phyloP scores from a whole-genome alignment of 2,329 filamentous ascomycete species.

The Microdochium trichocladiopsis region DNA sequence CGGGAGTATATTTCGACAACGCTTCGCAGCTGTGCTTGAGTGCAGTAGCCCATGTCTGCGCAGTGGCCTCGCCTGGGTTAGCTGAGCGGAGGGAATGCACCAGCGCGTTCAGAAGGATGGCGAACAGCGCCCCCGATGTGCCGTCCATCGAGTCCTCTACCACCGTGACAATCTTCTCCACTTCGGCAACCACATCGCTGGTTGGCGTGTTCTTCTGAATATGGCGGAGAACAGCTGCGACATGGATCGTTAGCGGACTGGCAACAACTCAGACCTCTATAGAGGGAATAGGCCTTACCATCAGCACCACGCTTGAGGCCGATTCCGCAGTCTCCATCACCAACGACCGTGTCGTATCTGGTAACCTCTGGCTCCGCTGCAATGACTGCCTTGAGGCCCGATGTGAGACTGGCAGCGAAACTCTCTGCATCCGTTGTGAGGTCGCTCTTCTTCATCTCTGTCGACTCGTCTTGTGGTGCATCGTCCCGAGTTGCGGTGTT shows the following conservation, averaged over 20 bases:
- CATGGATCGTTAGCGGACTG: conserved; percentile 1
- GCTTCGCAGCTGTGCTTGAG: conserved; percentile 64
- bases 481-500: conserved; percentile 39
- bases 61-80: conserved; percentile 28
- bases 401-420: conserved; percentile 44
- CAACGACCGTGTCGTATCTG: conserved; percentile 72
- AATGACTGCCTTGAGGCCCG: conserved; percentile 55
- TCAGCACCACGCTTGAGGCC: conserved; percentile 84
- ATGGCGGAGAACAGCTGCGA: conserved; percentile 43
- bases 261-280: neutral
- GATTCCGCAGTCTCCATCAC: conserved; percentile 85
- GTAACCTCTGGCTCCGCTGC: conserved; percentile 65
- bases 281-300: conserved; percentile 32
- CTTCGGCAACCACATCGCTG: conserved; percentile 45
- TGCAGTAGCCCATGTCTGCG: conserved; percentile 51
- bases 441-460: conserved; percentile 31
- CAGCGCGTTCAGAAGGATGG: conserved; percentile 86
- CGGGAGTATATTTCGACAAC: conserved; percentile 80
- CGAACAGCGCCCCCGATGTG: conserved; percentile 55
- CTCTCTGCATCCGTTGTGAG: conserved; percentile 43
- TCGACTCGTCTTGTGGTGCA: conserved; percentile 18
- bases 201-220: conserved; percentile 34
- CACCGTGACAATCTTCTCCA: conserved; percentile 44
- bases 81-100: conserved; percentile 51
- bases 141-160: conserved; percentile 55